Percentiles rank a stretch among this genome's conserved stretches.
These are phyloP conservation scores for Galerina marginata DNA, from an alignment of 768 basidiomycete species.

Conservation along the genomic window DNA sequence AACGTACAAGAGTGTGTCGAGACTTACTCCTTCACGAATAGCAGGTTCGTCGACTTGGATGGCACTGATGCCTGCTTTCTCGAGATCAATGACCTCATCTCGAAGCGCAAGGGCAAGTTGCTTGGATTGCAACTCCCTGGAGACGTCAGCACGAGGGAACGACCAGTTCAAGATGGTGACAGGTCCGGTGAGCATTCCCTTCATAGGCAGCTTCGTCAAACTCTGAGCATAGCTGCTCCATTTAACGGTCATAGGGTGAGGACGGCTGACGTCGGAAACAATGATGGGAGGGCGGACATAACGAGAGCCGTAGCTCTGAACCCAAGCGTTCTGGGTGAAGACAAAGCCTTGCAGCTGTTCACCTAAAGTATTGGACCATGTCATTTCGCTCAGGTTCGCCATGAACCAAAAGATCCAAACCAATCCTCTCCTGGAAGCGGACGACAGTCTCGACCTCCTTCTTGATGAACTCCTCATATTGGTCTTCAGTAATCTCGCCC, in stretches of 20 bases:
- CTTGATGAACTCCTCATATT: constrained; percentile 98
- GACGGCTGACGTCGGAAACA: constrained; percentile 96
- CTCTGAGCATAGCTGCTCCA: constrained; percentile 98
- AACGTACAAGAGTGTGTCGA: not conserved
- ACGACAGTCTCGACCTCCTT: constrained; percentile 95
- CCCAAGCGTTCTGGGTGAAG: constrained; percentile 99
- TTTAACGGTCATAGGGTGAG: constrained; percentile 91
- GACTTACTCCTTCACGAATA: constrained; percentile 94
- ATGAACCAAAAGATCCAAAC: constrained; percentile 96
- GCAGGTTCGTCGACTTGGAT: constrained; percentile 99
- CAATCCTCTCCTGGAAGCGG: constrained; percentile 95
- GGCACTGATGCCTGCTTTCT: constrained; percentile 94
- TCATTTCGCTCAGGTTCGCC: constrained; percentile 99
- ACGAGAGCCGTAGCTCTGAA: constrained; percentile 98
- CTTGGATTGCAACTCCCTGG: constrained; percentile 96
- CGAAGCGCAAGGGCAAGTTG: constrained; percentile 98
- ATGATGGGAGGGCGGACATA: constrained; percentile 99
- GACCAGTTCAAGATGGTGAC: constrained; percentile 99
- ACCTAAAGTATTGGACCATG: constrained; percentile 99
- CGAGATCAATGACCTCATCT: constrained; percentile 97
- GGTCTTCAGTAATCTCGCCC: constrained; percentile 79
- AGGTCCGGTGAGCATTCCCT: constrained; percentile 99
- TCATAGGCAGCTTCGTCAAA: constrained; percentile 92
- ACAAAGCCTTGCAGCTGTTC: constrained; percentile 94
- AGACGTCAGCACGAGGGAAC: constrained; percentile 98